Percentiles rank a stretch among this genome's conserved stretches.
These are phyloP conservation scores for Aureobasidium lini DNA, from an alignment of 2,329 filamentous ascomycete species.

Conservation along the genomic window DNA sequence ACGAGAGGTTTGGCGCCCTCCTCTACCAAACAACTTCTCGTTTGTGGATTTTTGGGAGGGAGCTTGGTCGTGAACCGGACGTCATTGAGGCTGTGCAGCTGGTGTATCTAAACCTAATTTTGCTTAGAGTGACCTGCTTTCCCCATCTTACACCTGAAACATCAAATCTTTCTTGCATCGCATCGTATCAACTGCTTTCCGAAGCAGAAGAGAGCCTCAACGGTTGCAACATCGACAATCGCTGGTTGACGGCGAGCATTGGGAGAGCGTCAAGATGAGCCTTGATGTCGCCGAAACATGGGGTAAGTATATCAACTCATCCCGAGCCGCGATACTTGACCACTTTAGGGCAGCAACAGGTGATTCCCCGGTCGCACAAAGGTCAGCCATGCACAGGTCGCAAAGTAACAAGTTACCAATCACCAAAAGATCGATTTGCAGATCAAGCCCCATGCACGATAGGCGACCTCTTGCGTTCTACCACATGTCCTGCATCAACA, in stretches of 20 bases:
- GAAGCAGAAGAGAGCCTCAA: background rate
- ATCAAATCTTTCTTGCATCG: background rate
- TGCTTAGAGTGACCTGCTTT: background rate
- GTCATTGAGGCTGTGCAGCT: constrained; percentile 10
- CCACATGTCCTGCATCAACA: background rate
- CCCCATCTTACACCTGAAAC: constrained; percentile 1
- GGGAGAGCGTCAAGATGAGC: background rate
- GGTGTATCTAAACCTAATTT: constrained; percentile 7
- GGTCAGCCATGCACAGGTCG: background rate
- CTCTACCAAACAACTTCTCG: background rate
- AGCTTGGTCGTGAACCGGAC: background rate
- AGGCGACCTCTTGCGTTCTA: background rate
- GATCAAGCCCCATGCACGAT: background rate
- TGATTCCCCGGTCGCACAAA: background rate
- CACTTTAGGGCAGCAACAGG: background rate
- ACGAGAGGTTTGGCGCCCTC: background rate
- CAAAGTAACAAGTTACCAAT: background rate
- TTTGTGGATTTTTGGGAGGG: background rate
- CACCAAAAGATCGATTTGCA: background rate
- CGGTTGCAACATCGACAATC: background rate
- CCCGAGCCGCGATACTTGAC: background rate
- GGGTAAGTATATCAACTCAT: background rate
- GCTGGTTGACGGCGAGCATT: too few species aligned
- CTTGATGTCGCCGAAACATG: background rate
- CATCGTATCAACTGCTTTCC: background rate